Evolutionary conservation across 148 eudicot species (phyloP).

Genomic region (Beta vulgaris): DNA sequence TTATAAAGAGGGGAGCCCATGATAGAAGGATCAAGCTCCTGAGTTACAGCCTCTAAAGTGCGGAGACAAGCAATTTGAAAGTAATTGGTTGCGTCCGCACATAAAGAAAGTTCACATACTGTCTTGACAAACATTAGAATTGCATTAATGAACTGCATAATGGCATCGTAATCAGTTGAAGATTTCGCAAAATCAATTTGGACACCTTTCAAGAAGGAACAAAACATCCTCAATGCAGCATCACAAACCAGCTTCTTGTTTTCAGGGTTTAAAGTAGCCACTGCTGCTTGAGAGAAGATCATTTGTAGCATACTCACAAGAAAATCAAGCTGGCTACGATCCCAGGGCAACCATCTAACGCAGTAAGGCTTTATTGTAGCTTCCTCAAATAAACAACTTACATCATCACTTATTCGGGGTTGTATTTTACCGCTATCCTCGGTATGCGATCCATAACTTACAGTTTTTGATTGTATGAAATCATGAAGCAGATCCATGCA

Average conservation of each 20-base stretch:
- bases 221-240: slow-evolving; percentile 46
- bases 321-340: slow-evolving; percentile 52
- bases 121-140: slow-evolving; percentile 43
- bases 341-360: slow-evolving; percentile 64
- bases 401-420: slow-evolving; percentile 15
- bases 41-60: slow-evolving; percentile 43
- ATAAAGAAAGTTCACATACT: slow-evolving; percentile 37
- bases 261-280: slow-evolving; percentile 31
- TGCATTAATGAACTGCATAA: slow-evolving; percentile 47
- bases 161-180: slow-evolving; percentile 41
- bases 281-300: slow-evolving; percentile 38
- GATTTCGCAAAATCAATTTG: slow-evolving; percentile 36
- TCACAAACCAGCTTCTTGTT: slow-evolving; percentile 35
- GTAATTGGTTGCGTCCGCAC: slow-evolving; percentile 29
- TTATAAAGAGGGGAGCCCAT: slow-evolving; percentile 72
- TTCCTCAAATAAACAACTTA: slow-evolving; percentile 25
- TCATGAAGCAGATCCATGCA: slow-evolving; percentile 60
- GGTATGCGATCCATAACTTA: slow-evolving; percentile 21
- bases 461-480: slow-evolving; percentile 41
- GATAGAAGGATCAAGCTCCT: slow-evolving; percentile 59
- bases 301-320: slow-evolving; percentile 39
- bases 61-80: slow-evolving; percentile 34
- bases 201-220: slow-evolving; percentile 56
- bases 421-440: slow-evolving; percentile 22
- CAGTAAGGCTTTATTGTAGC: slow-evolving; percentile 43